Percentiles rank a stretch among this genome's conserved stretches.
These are phyloP conservation scores for Hymenoscyphus fructigenus DNA, from an alignment of 2,329 filamentous ascomycete species.

Conservation along the genomic window DNA sequence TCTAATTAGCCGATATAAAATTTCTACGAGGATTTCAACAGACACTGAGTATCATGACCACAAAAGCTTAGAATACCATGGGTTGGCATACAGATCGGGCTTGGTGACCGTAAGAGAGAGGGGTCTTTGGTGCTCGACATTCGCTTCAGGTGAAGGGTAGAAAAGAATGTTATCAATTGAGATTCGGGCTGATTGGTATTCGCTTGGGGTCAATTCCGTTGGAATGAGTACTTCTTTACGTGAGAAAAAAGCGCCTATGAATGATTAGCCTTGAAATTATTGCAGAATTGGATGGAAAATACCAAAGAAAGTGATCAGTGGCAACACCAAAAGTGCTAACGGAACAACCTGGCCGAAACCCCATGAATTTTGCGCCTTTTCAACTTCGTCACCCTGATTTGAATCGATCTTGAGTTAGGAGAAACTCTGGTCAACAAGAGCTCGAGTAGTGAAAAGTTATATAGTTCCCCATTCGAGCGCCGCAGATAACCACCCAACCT, in stretches of 20 bases:
- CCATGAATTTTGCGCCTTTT: background rate
- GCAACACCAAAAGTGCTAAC: slow-evolving; percentile 1
- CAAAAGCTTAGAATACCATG: background rate
- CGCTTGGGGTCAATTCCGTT: no score
- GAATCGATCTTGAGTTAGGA: background rate
- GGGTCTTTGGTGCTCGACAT: background rate
- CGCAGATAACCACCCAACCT: background rate
- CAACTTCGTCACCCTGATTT: background rate
- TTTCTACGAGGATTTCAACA: background rate
- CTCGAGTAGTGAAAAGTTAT: background rate
- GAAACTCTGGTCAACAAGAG: background rate
- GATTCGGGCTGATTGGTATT: background rate
- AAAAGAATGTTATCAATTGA: background rate
- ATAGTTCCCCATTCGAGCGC: slow-evolving; percentile 3
- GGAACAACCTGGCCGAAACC: slow-evolving; percentile 6
- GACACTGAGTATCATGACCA: background rate
- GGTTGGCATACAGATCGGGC: background rate
- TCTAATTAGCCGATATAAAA: background rate
- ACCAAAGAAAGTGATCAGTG: slow-evolving; percentile 3
- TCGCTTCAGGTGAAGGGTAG: background rate
- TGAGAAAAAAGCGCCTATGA: no score
- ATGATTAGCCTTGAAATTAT: background rate
- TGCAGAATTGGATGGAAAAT: background rate
- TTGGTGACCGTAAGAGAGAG: background rate
- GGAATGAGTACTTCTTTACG: no score